Evolutionary conservation across 2,329 filamentous ascomycete genomes (phyloP).

Genomic region (Cordyceps militaris): DNA sequence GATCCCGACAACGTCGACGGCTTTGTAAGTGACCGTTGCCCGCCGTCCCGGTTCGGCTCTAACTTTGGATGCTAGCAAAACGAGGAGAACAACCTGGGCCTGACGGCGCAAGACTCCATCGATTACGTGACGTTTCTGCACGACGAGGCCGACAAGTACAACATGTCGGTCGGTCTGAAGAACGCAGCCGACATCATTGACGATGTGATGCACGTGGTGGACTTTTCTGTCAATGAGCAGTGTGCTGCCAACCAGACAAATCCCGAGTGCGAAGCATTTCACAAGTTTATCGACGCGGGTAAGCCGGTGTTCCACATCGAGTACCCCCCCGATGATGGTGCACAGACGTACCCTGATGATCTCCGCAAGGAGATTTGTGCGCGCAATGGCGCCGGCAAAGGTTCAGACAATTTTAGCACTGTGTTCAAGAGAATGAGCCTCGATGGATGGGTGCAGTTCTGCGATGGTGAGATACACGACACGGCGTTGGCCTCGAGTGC

Average conservation of each 20-base stretch:
- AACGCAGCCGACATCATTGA: slow-evolving; percentile 57
- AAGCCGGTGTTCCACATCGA: slow-evolving; percentile 71
- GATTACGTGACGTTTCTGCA: slow-evolving; percentile 56
- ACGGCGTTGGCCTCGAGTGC: slow-evolving; percentile 15
- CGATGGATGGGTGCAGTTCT: slow-evolving; percentile 56
- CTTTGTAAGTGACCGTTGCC: slow-evolving; percentile 37
- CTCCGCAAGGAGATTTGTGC: slow-evolving; percentile 33
- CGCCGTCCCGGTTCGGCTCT: neutral
- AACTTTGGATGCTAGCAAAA: slow-evolving; percentile 24
- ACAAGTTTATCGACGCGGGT: slow-evolving; percentile 47
- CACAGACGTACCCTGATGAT: slow-evolving; percentile 20
- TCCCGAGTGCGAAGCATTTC: slow-evolving; percentile 51
- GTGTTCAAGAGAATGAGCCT: slow-evolving; percentile 59
- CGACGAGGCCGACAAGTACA: slow-evolving; percentile 41
- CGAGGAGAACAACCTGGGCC: slow-evolving; percentile 55
- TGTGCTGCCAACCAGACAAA: slow-evolving; percentile 55
- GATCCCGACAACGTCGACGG: slow-evolving; percentile 67
- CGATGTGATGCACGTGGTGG: slow-evolving; percentile 39
- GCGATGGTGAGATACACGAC: slow-evolving; percentile 29
- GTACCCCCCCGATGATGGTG: slow-evolving; percentile 42
- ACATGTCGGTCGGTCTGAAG: slow-evolving; percentile 60
- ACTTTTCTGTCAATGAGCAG: slow-evolving; percentile 66
- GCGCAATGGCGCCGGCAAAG: slow-evolving; percentile 27
- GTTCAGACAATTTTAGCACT: slow-evolving; percentile 50
- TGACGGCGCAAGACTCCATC: slow-evolving; percentile 51